Base-by-base conservation (phyloP, 371 early-diverging fungal genomes). In the Globomyces sp. region DNA sequence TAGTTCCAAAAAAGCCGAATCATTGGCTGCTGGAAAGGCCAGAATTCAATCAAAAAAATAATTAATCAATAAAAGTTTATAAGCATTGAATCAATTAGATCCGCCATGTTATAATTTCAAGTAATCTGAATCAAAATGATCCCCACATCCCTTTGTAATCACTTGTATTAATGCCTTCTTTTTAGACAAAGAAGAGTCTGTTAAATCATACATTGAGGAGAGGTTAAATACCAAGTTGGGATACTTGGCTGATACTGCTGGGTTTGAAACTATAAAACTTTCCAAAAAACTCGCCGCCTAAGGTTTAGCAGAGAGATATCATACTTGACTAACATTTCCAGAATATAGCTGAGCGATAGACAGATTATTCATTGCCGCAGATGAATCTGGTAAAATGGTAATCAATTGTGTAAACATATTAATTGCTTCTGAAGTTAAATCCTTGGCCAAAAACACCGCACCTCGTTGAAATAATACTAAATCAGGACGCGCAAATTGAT, bases 301-400 rank as follows among this genome's bases (percentile, higher is more conserved):
- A 6, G 36, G 13, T 11, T 55, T 55, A 55, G 40, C 55, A 39
- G 55, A 40, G 46, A 68, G 67, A 4, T 50, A 50, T 4, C 68
- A 60, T 2, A 74, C 75, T 64, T 77, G 77, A 36, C 60, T 52
- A 11, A 74, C 77, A 64, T 77, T 73, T 13, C 79, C 79, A 13
- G 59, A 53, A 66, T 79, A 79, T 57, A 79, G 68, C 41, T 73
- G 75, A 34, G 63, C 55, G 45, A 79, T 64, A n/a, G 77, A 68
- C n/a, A 79, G 62, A 58, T 79, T 79, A 74, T 79, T 79, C 68
- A 75, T 65, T 44, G 57, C 66, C 9, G 64, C 3, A 48, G 55
- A 43, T 39, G 50, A 46, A 9, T 47, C 43, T 8, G 68, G 67
- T 36, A 45, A 11, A 9, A 66, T 58, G 4, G 70, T 68, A 3